Conservation (phyloP, 352 stramenopile genomes). For the Phytophthora capsici region DNA sequence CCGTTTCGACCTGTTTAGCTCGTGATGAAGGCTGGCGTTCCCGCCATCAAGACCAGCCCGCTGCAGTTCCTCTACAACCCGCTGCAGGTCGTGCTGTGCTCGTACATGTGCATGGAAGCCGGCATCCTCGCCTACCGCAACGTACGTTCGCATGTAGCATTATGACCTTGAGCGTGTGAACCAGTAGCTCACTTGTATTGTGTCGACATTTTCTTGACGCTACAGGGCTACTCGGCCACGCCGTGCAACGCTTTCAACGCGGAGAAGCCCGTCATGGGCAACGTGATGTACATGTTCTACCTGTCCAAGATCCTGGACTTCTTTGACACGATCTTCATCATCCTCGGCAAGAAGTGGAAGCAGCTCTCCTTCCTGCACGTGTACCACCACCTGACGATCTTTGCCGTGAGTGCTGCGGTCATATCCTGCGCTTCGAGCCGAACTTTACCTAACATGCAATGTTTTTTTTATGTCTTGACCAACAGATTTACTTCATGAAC, state of each 20-base stretch:
- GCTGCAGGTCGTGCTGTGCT: slow-evolving; percentile 95
- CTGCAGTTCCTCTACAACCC: slow-evolving; percentile 98
- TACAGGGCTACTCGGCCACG: slow-evolving; percentile 83
- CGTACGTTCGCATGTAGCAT: slow-evolving; percentile 26
- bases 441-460: slow-evolving; percentile 9
- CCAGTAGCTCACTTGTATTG: not conserved
- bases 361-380: slow-evolving; percentile 98
- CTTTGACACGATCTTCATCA: slow-evolving; percentile 97
- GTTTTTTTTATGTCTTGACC: slow-evolving; percentile 2
- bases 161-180: not conserved
- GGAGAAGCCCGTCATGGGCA: slow-evolving; percentile 92
- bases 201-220: not conserved
- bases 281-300: slow-evolving; percentile 99
- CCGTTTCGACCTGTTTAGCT: slow-evolving; percentile 16
- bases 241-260: slow-evolving; percentile 94
- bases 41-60: slow-evolving; percentile 71
- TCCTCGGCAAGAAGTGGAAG: slow-evolving; percentile 98
- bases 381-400: slow-evolving; percentile 98
- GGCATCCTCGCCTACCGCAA: slow-evolving; percentile 93
- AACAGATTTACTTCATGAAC: slow-evolving; percentile 96
- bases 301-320: slow-evolving; percentile 97
- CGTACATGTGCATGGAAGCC: slow-evolving; percentile 97
- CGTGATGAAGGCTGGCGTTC: slow-evolving; percentile 81
- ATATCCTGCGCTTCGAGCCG: not conserved
- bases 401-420: slow-evolving; percentile 60